Evolutionary conservation across 495 filamentous ascomycete genomes (phyloP).

Genomic region (Daldinia grandis): DNA sequence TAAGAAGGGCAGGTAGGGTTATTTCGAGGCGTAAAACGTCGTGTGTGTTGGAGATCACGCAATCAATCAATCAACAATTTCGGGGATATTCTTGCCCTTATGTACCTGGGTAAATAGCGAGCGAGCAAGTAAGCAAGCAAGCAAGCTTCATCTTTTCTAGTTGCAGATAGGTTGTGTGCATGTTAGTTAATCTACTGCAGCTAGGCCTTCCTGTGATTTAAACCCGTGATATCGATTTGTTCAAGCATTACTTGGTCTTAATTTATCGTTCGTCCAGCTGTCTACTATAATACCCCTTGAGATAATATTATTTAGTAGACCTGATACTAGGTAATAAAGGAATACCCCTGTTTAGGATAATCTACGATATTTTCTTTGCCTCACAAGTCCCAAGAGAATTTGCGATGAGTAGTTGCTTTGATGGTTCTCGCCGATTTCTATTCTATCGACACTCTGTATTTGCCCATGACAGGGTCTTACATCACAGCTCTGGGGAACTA

Average conservation of each 20-base stretch:
- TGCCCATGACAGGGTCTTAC: conserved; percentile 13
- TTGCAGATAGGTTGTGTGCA: conserved; percentile 21
- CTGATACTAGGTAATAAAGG: neutral
- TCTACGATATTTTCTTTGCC: neutral
- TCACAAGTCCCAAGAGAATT: neutral
- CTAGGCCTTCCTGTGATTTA: conserved; percentile 11
- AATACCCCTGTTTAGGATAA: neutral
- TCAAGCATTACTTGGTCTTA: no score
- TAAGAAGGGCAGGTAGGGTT: conserved; percentile 13
- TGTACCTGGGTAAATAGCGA: neutral
- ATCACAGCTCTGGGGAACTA: neutral
- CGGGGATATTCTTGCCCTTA: neutral
- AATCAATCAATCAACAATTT: neutral
- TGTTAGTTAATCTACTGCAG: conserved; percentile 3
- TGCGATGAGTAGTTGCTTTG: neutral
- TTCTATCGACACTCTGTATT: conserved; percentile 19
- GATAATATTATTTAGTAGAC: no score
- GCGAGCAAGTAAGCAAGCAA: conserved; percentile 2
- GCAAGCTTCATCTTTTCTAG: conserved; percentile 9
- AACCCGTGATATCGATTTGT: neutral
- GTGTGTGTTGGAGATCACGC: neutral
- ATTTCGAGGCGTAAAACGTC: neutral
- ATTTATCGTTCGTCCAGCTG: no score
- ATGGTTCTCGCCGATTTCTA: conserved; percentile 14
- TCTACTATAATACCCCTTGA: no score